Conservation (phyloP, 768 basidiomycete genomes). For the Glaciozyma martinii region DNA sequence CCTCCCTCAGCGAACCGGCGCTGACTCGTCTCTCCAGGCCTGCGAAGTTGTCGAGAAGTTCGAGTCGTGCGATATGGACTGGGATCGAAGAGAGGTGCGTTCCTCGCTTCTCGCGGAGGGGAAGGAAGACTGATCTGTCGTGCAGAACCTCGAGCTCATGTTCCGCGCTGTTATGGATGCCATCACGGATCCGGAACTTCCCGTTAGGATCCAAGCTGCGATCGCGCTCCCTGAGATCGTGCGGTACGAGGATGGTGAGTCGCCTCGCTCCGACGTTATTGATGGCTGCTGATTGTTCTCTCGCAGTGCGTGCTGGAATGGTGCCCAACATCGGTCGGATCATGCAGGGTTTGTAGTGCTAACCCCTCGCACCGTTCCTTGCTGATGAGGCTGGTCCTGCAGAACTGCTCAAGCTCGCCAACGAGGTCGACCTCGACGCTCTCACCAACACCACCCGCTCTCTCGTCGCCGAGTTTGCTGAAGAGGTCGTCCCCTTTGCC, state of each 20-base stretch:
- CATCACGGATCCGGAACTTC: slow-evolving; percentile 68
- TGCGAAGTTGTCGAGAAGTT: slow-evolving; percentile 70
- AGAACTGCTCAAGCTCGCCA: slow-evolving; percentile 67
- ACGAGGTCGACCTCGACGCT: slow-evolving; percentile 80
- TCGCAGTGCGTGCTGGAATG: slow-evolving; percentile 57
- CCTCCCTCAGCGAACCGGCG: slow-evolving; percentile 18
- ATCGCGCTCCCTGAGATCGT: slow-evolving; percentile 72
- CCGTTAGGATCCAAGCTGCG: slow-evolving; percentile 74
- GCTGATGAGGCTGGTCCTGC: neutral
- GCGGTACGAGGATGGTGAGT: slow-evolving; percentile 37
- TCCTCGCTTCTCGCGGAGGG: neutral
- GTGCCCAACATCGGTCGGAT: slow-evolving; percentile 74
- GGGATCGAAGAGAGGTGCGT: slow-evolving; percentile 56
- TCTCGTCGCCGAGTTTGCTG: slow-evolving; percentile 76
- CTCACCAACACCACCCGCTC: slow-evolving; percentile 73
- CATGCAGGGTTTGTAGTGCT: slow-evolving; percentile 55
- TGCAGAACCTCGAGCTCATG: slow-evolving; percentile 54
- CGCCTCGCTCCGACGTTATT: neutral
- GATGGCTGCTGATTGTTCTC: neutral
- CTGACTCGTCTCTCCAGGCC: slow-evolving; percentile 44
- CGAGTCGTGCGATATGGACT: slow-evolving; percentile 59
- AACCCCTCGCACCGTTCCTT: slow-evolving; percentile 7
- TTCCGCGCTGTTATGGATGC: slow-evolving; percentile 59
- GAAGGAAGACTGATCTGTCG: neutral
- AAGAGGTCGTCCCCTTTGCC: slow-evolving; percentile 74